Evolutionary conservation across 176 grass and related monocot species (phyloP).

Genomic region (Otatea glauca): DNA sequence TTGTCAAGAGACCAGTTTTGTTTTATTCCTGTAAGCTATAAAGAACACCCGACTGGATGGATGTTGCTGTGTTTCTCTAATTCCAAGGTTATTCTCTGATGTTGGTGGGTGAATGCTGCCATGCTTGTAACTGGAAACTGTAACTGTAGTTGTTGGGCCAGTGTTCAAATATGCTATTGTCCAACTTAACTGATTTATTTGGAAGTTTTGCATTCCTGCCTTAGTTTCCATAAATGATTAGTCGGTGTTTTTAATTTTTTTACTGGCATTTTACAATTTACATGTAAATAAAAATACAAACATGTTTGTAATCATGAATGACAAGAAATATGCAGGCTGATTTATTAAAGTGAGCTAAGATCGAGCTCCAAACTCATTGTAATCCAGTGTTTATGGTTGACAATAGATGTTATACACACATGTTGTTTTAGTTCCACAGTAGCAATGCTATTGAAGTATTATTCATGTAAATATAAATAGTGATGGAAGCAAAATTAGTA

Average conservation of each 20-base stretch:
- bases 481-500: not conserved
- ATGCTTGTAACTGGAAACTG: not conserved
- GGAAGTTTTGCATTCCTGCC: not conserved
- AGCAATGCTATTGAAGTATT: not conserved
- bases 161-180: not conserved
- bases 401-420: not conserved
- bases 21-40: not conserved
- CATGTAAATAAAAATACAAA: not conserved
- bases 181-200: slow-evolving; percentile 1
- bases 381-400: not conserved
- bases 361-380: not conserved
- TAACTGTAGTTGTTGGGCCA: not conserved
- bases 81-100: slow-evolving; percentile 14
- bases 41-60: slow-evolving; percentile 13
- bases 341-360: not conserved
- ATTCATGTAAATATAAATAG: slow-evolving; percentile 5
- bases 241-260: not conserved
- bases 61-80: not conserved
- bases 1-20: not conserved
- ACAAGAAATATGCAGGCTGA: not conserved
- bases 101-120: not conserved
- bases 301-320: not conserved
- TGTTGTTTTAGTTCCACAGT: not conserved
- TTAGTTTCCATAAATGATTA: not conserved
- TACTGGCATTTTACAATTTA: not conserved